Conservation (phyloP, 2,329 filamentous ascomycete species). For the Xylariaceae sp. region DNA sequence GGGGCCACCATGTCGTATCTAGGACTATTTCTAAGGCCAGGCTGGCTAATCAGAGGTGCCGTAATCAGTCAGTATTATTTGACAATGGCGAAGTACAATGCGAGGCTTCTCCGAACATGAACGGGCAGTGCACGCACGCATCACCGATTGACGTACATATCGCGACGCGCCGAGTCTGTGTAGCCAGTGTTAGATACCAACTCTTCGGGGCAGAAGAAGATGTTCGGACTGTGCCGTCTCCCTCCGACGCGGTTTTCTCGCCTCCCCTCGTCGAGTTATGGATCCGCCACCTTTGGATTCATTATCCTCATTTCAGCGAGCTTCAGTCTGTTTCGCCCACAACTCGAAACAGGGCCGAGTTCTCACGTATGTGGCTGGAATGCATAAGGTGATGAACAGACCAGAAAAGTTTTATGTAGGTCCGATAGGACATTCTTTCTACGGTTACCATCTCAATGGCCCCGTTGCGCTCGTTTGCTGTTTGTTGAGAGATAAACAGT, state of each 20-base stretch:
- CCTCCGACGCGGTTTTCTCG: not conserved
- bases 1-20: not conserved
- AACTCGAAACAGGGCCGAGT: slow-evolving; percentile 24
- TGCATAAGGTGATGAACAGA: slow-evolving; percentile 10
- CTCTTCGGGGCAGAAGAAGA: no score
- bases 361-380: slow-evolving; percentile 29
- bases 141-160: not conserved
- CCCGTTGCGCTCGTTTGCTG: slow-evolving; percentile 4
- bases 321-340: slow-evolving; percentile 10
- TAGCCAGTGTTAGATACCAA: not conserved
- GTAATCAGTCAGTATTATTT: not conserved
- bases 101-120: no score
- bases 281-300: slow-evolving; percentile 12
- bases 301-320: slow-evolving; percentile 16
- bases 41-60: not conserved
- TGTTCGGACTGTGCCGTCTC: not conserved
- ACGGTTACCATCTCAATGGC: slow-evolving; percentile 20
- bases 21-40: not conserved
- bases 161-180: not conserved
- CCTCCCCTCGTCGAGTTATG: not conserved
- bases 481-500: slow-evolving; percentile 1
- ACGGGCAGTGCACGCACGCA: not conserved
- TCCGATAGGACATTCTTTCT: slow-evolving; percentile 26
- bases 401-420: slow-evolving; percentile 18
- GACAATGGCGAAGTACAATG: no score